A percentile compares a stretch with the other conserved stretches of the same genome.
Evolutionary conservation across 75 land plant species (phyloP).

Genomic region (Pinus tabuliformis): DNA sequence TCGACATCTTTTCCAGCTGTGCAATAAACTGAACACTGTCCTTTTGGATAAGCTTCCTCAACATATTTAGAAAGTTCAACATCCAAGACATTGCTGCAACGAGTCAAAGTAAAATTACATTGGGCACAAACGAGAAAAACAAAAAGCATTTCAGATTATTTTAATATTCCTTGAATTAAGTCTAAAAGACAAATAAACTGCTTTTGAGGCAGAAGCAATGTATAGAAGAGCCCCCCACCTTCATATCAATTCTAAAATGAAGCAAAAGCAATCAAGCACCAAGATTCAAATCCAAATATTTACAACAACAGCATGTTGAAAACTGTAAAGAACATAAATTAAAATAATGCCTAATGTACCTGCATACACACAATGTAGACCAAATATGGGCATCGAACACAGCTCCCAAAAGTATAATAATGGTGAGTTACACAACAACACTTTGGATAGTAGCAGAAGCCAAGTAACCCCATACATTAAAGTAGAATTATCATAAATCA

Average conservation of each 20-base stretch:
- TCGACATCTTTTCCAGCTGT: conserved; percentile 73
- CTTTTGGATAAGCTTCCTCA: conserved; percentile 89
- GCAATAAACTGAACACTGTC: conserved; percentile 83
- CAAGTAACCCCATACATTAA: too few species aligned
- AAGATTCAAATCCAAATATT: too few species aligned
- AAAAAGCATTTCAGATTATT: not conserved
- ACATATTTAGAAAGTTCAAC: conserved; percentile 79
- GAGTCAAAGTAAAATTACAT: not conserved
- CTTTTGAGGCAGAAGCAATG: not conserved
- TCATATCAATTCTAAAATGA: not conserved
- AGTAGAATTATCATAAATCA: too few species aligned
- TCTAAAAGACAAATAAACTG: not conserved
- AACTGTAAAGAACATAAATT: too few species aligned
- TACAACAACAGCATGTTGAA: too few species aligned
- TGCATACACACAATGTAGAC: too few species aligned
- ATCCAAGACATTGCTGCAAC: conserved; percentile 75
- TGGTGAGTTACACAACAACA: too few species aligned
- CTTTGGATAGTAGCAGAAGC: too few species aligned
- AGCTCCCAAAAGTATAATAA: too few species aligned
- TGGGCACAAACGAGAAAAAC: not conserved
- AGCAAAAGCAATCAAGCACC: not conserved
- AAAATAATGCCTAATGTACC: too few species aligned
- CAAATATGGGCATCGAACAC: too few species aligned
- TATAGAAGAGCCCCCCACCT: not conserved
- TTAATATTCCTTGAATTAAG: not conserved